Evolutionary conservation across 179 eudicot genomes (phyloP).

Genomic region (Spergularia azorica): DNA sequence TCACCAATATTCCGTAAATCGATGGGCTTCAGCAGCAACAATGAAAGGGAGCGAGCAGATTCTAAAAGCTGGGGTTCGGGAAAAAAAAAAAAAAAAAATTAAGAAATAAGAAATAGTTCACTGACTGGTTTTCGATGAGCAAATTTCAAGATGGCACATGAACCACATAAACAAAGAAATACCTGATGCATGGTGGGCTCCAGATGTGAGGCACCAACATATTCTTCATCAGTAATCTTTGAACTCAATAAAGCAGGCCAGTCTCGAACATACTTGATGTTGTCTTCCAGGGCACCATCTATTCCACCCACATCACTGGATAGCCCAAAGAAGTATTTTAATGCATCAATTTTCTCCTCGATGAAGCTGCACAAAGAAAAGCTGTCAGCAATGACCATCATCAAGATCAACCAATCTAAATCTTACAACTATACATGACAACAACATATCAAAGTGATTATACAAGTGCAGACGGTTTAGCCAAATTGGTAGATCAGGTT

Average conservation of each 20-base stretch:
- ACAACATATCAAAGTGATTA: background rate
- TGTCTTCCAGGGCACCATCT: constrained; percentile 49
- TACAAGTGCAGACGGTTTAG: background rate
- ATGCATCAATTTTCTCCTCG: constrained; percentile 54
- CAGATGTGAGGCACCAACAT: constrained; percentile 31
- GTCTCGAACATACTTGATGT: constrained; percentile 59
- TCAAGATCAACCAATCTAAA: constrained; percentile 18
- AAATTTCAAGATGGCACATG: background rate
- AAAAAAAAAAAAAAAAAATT: background rate
- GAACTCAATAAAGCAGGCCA: constrained; percentile 54
- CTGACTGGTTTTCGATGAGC: background rate
- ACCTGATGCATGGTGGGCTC: constrained; percentile 54
- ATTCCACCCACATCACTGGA: constrained; percentile 38
- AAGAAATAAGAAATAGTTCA: no score
- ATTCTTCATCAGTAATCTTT: constrained; percentile 42
- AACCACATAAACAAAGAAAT: constrained; percentile 20
- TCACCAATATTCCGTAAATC: constrained; percentile 41
- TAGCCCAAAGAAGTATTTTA: constrained; percentile 77
- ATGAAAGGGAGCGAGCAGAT: constrained; percentile 48
- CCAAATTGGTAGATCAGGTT: background rate
- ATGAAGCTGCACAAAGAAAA: constrained; percentile 44
- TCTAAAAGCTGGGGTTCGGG: constrained; percentile 56
- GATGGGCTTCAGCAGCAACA: constrained; percentile 54
- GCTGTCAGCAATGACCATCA: constrained; percentile 16
- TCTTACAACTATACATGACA: background rate